Base-by-base conservation (phyloP, 257 asterid genomes). In the Ophiorrhiza pumila region DNA sequence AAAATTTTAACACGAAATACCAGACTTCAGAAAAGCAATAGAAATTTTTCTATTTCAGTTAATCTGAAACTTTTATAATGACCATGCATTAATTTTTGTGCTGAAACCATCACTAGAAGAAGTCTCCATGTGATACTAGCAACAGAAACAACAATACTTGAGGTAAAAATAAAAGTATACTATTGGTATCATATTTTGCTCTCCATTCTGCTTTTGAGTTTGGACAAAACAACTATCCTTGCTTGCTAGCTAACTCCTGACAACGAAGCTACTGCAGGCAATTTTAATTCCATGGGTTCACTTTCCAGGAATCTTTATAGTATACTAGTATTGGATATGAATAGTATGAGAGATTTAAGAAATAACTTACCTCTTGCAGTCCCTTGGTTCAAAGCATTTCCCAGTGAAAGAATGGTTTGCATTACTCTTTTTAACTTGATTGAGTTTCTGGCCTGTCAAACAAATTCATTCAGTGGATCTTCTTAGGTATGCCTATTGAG, bases 361-460 rank as follows among this genome's bases (percentile, higher is more conserved):
- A 29, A 35, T 55, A 37, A 77, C 84, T 73, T 43, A 88, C 98
- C 98, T 80, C 96, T 89, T 59, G 97, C 97, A 46, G 97, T 92
- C 81, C 98, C 98, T 29, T 89, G 89, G 85, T 92, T 92, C 69
- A 92, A 85, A 76, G 95, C 96, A 86, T 92, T 92, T 50, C 97
- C 98, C 77, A 92, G 69, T 41, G 91, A 84, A 71, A 92, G 97
- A 81, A 92, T 84, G 65, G 95, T 84, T 76, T 85, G 92, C 91
- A 92, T 88, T 79, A 90, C 84, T 74, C 95, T 87, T 79, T 88
- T 92, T 82, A 92, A 83, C 81, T 90, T 92, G 64, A 87, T 84
- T 11, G 98, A 92, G 72, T 62, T 84, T 71, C 90, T 86, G 80
- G 90, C 91, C 98, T 92, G 96, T 73, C 83, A 52, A 78, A 72